Percentiles rank a stretch among this genome's conserved stretches.
phyloP scores from a whole-genome alignment of 768 basidiomycete species.

The Tylopilus balloui region DNA sequence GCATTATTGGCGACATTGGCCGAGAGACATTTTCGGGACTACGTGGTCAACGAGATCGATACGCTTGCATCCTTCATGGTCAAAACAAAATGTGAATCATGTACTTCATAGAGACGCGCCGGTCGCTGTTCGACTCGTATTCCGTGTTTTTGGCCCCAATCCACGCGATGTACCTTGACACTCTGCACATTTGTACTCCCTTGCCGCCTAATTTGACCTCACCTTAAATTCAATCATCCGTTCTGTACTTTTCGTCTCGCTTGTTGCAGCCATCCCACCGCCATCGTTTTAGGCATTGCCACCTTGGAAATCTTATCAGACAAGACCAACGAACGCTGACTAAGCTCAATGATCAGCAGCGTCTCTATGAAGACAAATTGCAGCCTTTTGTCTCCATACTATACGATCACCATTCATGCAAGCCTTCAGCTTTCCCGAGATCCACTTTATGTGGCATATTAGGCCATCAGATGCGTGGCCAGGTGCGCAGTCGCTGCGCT shows the following conservation, averaged over 20 bases:
- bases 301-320: conserved; percentile 26
- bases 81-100: conserved; percentile 51
- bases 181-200: not conserved
- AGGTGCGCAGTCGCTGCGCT: not conserved
- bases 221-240: not conserved
- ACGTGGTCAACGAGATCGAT: conserved; percentile 66
- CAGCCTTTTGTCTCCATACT: not conserved
- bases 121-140: conserved; percentile 14
- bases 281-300: not conserved
- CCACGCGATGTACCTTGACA: conserved; percentile 17
- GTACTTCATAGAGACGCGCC: conserved; percentile 16
- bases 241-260: not conserved
- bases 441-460: not conserved
- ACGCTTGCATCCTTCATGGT: conserved; percentile 81
- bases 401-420: not conserved
- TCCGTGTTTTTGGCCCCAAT: conserved; percentile 3
- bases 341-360: conserved; percentile 10
- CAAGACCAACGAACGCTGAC: conserved; percentile 13
- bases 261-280: conserved; percentile 1
- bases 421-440: not conserved
- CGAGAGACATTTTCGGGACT: conserved; percentile 68
- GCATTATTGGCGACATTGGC: conserved; percentile 62
- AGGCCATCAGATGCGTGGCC: not conserved
- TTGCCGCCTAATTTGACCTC: not conserved
- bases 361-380: too few species aligned